A percentile compares a stretch with the other conserved stretches of the same genome.
Evolutionary conservation across 306 rosid genomes (phyloP).

Genomic region (Sindora glabra): DNA sequence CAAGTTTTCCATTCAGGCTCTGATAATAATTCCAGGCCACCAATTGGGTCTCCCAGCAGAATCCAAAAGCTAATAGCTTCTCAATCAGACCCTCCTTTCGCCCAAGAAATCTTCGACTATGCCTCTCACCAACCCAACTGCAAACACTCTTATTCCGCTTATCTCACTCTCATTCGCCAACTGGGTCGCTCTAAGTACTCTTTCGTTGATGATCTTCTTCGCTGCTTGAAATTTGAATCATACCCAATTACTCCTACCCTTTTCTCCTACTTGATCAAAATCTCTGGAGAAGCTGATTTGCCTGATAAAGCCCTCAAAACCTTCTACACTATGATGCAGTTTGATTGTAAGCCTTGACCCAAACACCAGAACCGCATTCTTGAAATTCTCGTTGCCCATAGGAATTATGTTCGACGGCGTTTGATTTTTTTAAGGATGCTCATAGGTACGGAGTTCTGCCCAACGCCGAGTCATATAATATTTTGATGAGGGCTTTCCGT

Average conservation of each 20-base stretch:
- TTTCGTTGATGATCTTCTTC: slow-evolving; percentile 50
- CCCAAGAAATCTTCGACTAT: slow-evolving; percentile 65
- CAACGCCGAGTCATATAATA: slow-evolving; percentile 61
- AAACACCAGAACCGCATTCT: slow-evolving; percentile 74
- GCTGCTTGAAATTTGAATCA: slow-evolving; percentile 36
- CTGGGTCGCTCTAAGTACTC: slow-evolving; percentile 59
- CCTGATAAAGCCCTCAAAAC: slow-evolving; percentile 58
- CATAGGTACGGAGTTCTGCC: slow-evolving; percentile 46
- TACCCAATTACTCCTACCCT: slow-evolving; percentile 35
- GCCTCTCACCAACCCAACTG: slow-evolving; percentile 60
- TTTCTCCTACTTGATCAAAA: slow-evolving; percentile 52
- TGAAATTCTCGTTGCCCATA: slow-evolving; percentile 45
- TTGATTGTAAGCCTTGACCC: slow-evolving; percentile 43
- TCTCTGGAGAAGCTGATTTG: slow-evolving; percentile 60
- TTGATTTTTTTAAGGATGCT: slow-evolving; percentile 61
- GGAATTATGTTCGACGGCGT: slow-evolving; percentile 45
- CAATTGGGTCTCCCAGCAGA: slow-evolving; percentile 53
- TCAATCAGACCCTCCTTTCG: slow-evolving; percentile 74
- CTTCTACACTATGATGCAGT: slow-evolving; percentile 59
- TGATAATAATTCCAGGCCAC: neutral
- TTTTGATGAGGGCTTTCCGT: slow-evolving; percentile 59
- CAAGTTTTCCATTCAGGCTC: neutral
- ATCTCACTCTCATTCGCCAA: slow-evolving; percentile 59
- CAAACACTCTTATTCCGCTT: slow-evolving; percentile 55
- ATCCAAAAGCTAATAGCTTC: slow-evolving; percentile 75